Base-by-base conservation (phyloP, 2,329 filamentous ascomycete species). In the Macrophomina pseudophaseolina region DNA sequence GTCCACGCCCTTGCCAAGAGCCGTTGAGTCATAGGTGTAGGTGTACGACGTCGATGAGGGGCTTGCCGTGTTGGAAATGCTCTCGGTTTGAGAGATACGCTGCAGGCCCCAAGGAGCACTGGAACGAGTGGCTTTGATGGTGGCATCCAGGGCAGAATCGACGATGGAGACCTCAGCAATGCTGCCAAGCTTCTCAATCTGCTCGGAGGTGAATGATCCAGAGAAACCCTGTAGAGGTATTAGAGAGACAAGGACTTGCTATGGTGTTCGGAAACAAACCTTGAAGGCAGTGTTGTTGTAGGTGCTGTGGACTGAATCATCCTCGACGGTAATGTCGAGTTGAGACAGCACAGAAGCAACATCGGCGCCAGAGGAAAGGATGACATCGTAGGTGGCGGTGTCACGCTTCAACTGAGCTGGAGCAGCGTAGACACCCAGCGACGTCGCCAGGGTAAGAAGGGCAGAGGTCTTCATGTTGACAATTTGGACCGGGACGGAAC, bases 101-200 rank as follows among this genome's bases (percentile, higher is more conserved):
- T 72, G 76, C n/a, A 82, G 72, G 56, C 80, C 80, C 74, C 78
- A 81, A 4, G 79, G 75, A 42, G 80, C 73, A 44, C 74, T 74
- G 38, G 71, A 70, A 70, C 82, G 80, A 9, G 75, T 79, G 23
- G 75, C 72, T 42, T 77, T 66, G 54, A 66, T 60, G 14, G 48
- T 66, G 9, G 54, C 44, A 8, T 53, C 35, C 40, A 66, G 18
- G 6, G 54, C 64, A 32, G 53, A 51, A 48, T 66, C 54, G 18
- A 66, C 64, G 42, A 51, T 66, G 16, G 64, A 66, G 35, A 66
- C 64, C 12, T 66, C 64, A 8, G 64, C 54, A 28, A 66, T 59
- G 32, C 35, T 38, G 46, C 32, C 18, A 28, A 66, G 64, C 12
- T 54, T 42, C 23, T 66, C 54, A 28, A 59, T 32, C 28, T 66